A percentile compares a stretch with the other conserved stretches of the same genome.
phyloP scores from a whole-genome alignment of 192 early-diverging fungal genomes.

The Radiomyces spectabilis region DNA sequence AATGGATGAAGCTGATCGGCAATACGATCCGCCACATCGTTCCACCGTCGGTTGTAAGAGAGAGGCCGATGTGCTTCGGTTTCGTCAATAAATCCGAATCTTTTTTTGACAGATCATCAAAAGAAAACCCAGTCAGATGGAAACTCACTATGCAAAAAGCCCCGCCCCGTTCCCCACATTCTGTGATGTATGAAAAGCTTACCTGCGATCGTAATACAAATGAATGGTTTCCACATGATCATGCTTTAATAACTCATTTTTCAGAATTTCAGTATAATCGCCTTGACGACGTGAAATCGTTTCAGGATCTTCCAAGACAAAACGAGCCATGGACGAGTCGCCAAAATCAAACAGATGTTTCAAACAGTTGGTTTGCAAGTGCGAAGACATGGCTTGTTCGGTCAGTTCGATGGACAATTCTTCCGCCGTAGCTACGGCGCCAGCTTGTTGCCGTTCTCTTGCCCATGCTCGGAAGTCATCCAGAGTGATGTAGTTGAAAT shows the following conservation, averaged over 20 bases:
- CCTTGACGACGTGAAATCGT: background rate
- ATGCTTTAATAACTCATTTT: background rate
- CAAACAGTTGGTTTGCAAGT: slow-evolving; percentile 15
- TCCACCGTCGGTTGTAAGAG: slow-evolving; percentile 16
- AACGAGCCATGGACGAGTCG: slow-evolving; percentile 1
- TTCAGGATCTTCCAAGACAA: slow-evolving; percentile 10
- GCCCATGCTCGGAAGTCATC: slow-evolving; percentile 18
- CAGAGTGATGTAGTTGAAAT: slow-evolving; percentile 27
- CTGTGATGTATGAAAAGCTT: background rate
- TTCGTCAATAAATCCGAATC: slow-evolving; percentile 21
- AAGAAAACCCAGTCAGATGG: too few relatives aligned
- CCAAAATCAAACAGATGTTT: slow-evolving; percentile 10
- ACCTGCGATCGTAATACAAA: slow-evolving; percentile 30
- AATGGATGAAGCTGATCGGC: slow-evolving; percentile 20
- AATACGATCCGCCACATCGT: slow-evolving; percentile 12
- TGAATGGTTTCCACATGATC: slow-evolving; percentile 10
- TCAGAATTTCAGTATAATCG: background rate
- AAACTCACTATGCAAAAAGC: too few relatives aligned
- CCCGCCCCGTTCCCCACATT: background rate
- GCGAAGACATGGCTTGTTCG: background rate
- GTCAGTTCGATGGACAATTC: slow-evolving; percentile 18
- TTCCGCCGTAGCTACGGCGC: slow-evolving; percentile 5
- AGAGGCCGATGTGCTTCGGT: slow-evolving; percentile 9
- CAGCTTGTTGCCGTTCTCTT: slow-evolving; percentile 4
- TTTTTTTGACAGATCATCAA: background rate